Conservation (phyloP, 805 yeast species). For the Ogataea nitratoaversa region DNA sequence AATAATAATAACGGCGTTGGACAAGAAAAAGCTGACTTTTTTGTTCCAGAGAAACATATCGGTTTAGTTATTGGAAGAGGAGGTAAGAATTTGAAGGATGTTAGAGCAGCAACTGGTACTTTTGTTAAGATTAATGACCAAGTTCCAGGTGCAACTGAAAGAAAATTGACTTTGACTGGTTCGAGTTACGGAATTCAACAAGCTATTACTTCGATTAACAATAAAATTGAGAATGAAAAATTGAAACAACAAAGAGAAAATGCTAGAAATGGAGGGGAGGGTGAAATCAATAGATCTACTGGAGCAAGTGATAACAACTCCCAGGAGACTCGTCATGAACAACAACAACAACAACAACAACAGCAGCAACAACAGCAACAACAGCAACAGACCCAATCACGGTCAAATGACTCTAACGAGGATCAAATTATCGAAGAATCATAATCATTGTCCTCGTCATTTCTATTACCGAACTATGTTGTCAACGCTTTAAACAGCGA, state of each 20-base stretch:
- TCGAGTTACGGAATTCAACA: constrained; percentile 62
- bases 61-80: constrained; percentile 86
- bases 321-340: neutral
- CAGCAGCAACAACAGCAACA: neutral
- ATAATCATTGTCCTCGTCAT: too few relatives aligned
- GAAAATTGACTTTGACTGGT: constrained; percentile 68
- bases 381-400: neutral
- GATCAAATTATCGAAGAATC: neutral
- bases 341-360: neutral
- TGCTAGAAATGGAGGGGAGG: constrained; percentile 1
- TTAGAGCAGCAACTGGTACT: constrained; percentile 70
- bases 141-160: constrained; percentile 50
- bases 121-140: constrained; percentile 66
- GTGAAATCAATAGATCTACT: neutral
- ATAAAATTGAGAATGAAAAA: constrained; percentile 65
- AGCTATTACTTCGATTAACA: constrained; percentile 68
- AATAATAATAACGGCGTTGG: constrained; percentile 12
- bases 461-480: too few relatives aligned
- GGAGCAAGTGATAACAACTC: neutral
- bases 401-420: neutral
- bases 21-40: constrained; percentile 60
- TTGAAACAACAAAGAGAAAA: constrained; percentile 26
- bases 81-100: constrained; percentile 76
- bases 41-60: constrained; percentile 71
- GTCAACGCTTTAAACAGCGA: too few relatives aligned